Base-by-base conservation (phyloP, 164 flowering plant species). In the Macadamia tetraphylla region DNA sequence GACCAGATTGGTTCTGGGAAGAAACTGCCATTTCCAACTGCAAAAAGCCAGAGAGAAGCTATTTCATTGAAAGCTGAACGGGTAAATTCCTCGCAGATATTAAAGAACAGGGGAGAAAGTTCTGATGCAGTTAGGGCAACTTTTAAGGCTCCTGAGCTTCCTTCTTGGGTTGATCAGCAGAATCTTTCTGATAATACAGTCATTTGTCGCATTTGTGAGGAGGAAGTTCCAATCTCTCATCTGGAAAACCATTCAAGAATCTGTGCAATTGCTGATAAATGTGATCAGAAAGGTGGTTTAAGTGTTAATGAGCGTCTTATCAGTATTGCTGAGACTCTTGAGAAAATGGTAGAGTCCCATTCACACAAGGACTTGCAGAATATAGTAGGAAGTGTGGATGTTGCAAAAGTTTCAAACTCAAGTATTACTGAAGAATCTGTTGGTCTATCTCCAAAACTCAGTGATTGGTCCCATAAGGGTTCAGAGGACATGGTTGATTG, bases 121-220 rank as follows among this genome's bases (percentile, higher is more conserved):
- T 60, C 76, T 72, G 91, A 82, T 67, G 72, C 59, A 12, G 84
- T 84, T 70, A 32, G 75, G 57, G 30, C 69, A 59, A 67, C 79
- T 70, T 42, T 64, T 55, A 92, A 86, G 83, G 72, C 69, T 51
- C 70, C 84, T 35, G 94, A 90, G 62, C 73, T 72, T 67, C 81
- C 78, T 72, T 63, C 80, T 67, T 88, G 97, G 97, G 94, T 92
- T 55, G 96, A 92, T 69, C 94, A 86, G 71, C 81, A 77, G 53
- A 84, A 77, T 79, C 58, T 81, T 67, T 68, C 81, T 61, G 97
- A 95, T 59, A 97, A 89, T 3, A 85, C 79, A 64, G 91, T 95
- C 75, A 91, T 92, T 61, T 95, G 99, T 75, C 96, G 99, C 62
- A 95, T 95, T 70, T 95, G 99, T 81, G 99, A 95, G 79, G 99